These are phyloP conservation scores for Phytophthora agathidicida DNA, from an alignment of 352 stramenopile genomes.

Conservation along the genomic window DNA sequence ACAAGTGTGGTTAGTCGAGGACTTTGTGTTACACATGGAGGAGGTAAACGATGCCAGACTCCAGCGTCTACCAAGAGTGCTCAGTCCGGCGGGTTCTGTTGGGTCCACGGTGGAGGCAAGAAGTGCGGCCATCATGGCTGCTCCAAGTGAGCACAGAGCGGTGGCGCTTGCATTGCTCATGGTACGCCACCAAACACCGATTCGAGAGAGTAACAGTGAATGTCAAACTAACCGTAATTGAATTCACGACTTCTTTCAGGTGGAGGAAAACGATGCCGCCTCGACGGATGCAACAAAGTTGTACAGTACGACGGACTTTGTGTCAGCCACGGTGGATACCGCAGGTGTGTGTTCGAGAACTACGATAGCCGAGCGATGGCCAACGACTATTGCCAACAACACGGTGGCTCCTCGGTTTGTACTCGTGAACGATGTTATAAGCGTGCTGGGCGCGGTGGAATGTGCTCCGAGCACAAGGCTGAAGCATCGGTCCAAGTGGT, in stretches of 20 bases:
- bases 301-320: slow-evolving; percentile 57
- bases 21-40: slow-evolving; percentile 60
- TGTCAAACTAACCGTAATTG: not conserved
- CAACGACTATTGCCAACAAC: slow-evolving; percentile 49
- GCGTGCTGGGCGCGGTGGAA: slow-evolving; percentile 32
- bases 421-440: slow-evolving; percentile 20
- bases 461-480: slow-evolving; percentile 35
- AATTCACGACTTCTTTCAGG: slow-evolving; percentile 10
- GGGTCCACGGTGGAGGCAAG: slow-evolving; percentile 61
- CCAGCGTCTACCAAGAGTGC: slow-evolving; percentile 35
- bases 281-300: slow-evolving; percentile 45
- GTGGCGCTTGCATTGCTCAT: slow-evolving; percentile 56
- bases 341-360: slow-evolving; percentile 44
- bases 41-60: slow-evolving; percentile 52
- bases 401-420: slow-evolving; percentile 47
- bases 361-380: slow-evolving; percentile 47
- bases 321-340: slow-evolving; percentile 56
- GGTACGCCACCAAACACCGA: slow-evolving; percentile 31
- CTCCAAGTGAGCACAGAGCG: slow-evolving; percentile 52
- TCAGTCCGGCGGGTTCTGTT: slow-evolving; percentile 45
- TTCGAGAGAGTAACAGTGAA: not conserved
- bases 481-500: slow-evolving; percentile 8
- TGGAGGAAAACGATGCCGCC: slow-evolving; percentile 42
- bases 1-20: slow-evolving; percentile 59
- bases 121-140: slow-evolving; percentile 55